These are phyloP conservation scores for Tolypocladium album DNA, from an alignment of 2,329 filamentous ascomycete species.

Conservation along the genomic window DNA sequence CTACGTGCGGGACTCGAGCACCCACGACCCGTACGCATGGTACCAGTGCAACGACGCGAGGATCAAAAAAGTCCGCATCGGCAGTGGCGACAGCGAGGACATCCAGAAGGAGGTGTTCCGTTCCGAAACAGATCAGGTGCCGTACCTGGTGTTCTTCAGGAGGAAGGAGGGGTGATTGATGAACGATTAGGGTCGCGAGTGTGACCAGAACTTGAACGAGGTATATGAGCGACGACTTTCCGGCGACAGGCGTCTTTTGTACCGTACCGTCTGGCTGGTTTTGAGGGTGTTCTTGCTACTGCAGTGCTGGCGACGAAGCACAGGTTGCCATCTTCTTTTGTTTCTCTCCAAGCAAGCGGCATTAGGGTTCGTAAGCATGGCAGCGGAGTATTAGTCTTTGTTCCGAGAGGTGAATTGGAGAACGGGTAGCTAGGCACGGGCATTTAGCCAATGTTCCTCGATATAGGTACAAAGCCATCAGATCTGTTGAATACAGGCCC, in stretches of 20 bases:
- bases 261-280: neutral
- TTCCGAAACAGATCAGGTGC: slow-evolving; percentile 24
- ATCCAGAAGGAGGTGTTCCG: slow-evolving; percentile 27
- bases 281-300: neutral
- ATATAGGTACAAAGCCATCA: neutral
- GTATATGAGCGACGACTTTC: neutral
- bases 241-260: neutral
- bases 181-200: neutral
- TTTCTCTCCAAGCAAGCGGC: neutral
- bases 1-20: slow-evolving; percentile 49
- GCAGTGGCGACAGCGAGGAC: slow-evolving; percentile 21
- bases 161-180: slow-evolving; percentile 17
- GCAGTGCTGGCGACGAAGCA: neutral
- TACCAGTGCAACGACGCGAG: slow-evolving; percentile 35
- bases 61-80: slow-evolving; percentile 31
- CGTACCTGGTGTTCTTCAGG: slow-evolving; percentile 36
- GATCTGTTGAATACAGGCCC: neutral
- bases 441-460: neutral
- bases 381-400: neutral
- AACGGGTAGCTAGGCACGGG: neutral
- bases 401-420: neutral
- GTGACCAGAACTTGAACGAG: neutral
- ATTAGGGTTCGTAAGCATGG: neutral
- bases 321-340: neutral
- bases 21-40: slow-evolving; percentile 34